Base-by-base conservation (phyloP, 169 alveolate genomes). In the Cryptosporidium meleagridis region DNA sequence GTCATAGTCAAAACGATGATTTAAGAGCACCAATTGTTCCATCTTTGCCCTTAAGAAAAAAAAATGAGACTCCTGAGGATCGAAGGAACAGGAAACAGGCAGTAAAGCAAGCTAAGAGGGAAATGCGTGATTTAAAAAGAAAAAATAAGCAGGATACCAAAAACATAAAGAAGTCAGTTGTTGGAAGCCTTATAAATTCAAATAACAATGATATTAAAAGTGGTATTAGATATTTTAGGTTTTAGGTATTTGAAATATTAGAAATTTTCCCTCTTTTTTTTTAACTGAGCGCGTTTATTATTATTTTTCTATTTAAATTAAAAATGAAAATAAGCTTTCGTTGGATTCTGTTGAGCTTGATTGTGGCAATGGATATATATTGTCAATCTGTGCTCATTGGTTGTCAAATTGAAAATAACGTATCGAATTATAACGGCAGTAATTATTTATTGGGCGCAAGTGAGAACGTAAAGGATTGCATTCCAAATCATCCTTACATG, bases 41-140 rank as follows among this genome's bases (percentile, higher is more conserved):
- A 61, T 44, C 86, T 6, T 69, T 84, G 35, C 87, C 94, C 21
- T 72, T 80, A 10, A 75, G 96, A 35, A 80, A 69, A 33, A 94
- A 92, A 75, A 92, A 89, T 53, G 97, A 95, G 89, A 94, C 97
- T 6, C 70, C 93, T 7, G 97, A 95, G 37, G 97, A 95, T 62
- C 93, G 91, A 75, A 86, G 91, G 33, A 95, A 92, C 41, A 55
- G 97, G 29, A 95, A 95, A 69, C 86, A 86, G 31, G 87, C 94
- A 18, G 95, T 95, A 9, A 95, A 94, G 29, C 94, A 93, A 48
- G 96, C 97, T 0, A 95, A 92, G 85, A 91, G 95, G 8, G 75
- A 91, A 80, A 94, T 94, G 55, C 69, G 95, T 33, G 93, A 93
- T 58, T 37, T 95, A 86, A 95, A 94, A 91, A 94, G 94, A 71